These are phyloP conservation scores for Daldinia eschscholtzii DNA, from an alignment of 2,329 filamentous ascomycete genomes.

Conservation along the genomic window DNA sequence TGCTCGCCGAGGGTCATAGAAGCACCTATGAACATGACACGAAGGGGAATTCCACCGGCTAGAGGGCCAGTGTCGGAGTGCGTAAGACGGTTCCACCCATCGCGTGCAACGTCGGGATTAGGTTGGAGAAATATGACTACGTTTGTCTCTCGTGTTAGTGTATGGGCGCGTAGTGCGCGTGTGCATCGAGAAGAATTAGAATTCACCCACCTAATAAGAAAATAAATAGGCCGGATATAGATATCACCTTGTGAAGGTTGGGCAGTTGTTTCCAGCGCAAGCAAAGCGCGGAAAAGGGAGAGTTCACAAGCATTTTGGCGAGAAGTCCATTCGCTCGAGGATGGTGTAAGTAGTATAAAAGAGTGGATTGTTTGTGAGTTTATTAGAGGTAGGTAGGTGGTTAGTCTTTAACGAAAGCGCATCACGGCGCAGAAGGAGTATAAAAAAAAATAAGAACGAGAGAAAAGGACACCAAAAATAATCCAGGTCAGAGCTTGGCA, in stretches of 20 bases:
- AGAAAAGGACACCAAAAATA: constrained; percentile 9
- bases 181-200: constrained; percentile 18
- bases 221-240: constrained; percentile 39
- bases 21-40: constrained; percentile 50
- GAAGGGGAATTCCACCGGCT: constrained; percentile 47
- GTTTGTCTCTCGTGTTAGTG: constrained; percentile 17
- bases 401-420: constrained; percentile 3
- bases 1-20: constrained; percentile 50
- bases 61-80: constrained; percentile 38
- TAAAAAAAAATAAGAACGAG: background rate
- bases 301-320: constrained; percentile 35
- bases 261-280: constrained; percentile 46
- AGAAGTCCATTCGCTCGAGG: constrained; percentile 33
- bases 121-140: constrained; percentile 42
- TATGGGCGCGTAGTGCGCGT: constrained; percentile 20
- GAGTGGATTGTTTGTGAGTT: background rate
- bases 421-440: constrained; percentile 2
- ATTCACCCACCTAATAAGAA: constrained; percentile 44
- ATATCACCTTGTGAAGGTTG: constrained; percentile 45
- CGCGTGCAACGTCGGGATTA: constrained; percentile 44
- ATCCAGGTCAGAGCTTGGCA: constrained; percentile 11
- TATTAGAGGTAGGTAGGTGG: background rate
- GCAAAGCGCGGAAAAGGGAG: constrained; percentile 36
- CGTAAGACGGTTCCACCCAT: constrained; percentile 47
- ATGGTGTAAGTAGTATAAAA: constrained; percentile 3